phyloP scores from a whole-genome alignment of 371 early-diverging fungal genomes.

The Basidiobolus meristosporus region DNA sequence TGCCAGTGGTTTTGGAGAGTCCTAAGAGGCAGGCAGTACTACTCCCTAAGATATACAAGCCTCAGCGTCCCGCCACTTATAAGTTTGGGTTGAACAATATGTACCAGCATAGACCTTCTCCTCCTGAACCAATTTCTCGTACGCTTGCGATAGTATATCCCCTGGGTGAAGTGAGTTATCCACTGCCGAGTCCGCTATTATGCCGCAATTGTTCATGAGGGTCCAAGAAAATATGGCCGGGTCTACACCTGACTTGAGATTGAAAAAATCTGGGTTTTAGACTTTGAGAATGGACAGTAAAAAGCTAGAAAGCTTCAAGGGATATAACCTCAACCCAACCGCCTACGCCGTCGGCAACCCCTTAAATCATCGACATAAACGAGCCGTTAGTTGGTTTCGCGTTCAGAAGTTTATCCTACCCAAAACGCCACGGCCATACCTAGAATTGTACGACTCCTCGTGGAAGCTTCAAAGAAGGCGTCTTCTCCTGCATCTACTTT shows the following conservation, averaged over 20 bases:
- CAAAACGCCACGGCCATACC: too few species aligned
- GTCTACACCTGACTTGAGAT: conserved; percentile 11
- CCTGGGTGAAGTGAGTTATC: conserved; percentile 22
- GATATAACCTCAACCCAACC: conserved; percentile 29
- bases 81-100: too few species aligned
- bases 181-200: conserved; percentile 16
- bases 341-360: conserved; percentile 54
- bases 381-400: too few species aligned
- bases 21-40: conserved; percentile 45
- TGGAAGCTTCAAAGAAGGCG: conserved; percentile 22
- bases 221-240: conserved; percentile 44
- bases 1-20: conserved; percentile 34
- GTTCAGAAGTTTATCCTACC: too few species aligned
- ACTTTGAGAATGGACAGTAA: neutral
- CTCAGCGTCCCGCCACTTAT: neutral
- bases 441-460: too few species aligned
- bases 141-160: conserved; percentile 33
- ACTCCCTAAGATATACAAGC: conserved; percentile 11
- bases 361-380: conserved; percentile 7
- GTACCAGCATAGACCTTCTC: conserved; percentile 38
- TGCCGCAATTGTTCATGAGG: conserved; percentile 47
- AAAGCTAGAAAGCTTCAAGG: neutral
- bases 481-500: conserved; percentile 57
- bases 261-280: conserved; percentile 1
- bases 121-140: conserved; percentile 22